Evolutionary conservation across 345 rosid species (phyloP), one percentile per base, ranked within the genome.

Genomic region (Aquilaria malaccensis): DNA sequence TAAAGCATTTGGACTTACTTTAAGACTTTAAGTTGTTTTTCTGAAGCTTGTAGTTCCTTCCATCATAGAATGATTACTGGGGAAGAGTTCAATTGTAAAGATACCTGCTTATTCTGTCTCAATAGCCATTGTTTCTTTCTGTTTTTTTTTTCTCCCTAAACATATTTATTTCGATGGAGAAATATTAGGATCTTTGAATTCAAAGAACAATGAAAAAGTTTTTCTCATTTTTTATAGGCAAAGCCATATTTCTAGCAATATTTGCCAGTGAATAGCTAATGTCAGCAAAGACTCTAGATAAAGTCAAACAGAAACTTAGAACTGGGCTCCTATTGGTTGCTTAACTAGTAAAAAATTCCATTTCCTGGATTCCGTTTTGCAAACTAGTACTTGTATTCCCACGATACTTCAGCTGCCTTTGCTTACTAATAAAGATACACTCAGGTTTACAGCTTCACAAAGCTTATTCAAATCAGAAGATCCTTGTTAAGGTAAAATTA

Each of bases 401-500:
- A 29, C 7, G 2, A 15, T 59, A 43, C 66, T 33, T 14, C 53
- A 51, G 47, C 14, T 60, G 56, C 33, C 71, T 56, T 59, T 13
- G 50, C 65, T 62, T 32, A 60, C 60, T 46, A 50, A 75, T 76
- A 54, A 85, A 46, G 37, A 64, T 56, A 49, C 53, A 32, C 70
- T 76, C 93, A 93, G 98, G 97, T 76, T 74, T 68, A 55, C 72
- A 67, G 74, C 80, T 72, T 71, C 65, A 43, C 14, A 70, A 74
- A 60, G 76, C 72, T 60, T 59, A 58, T 52, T 50, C 71, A 29
- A 55, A 45, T 45, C 78, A 75, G 60, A 83, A 74, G 63, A 47
- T 64, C 41, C 53, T 76, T 69, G 75, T 93, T 65, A 93, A 93
- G 97, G 97, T 92, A 85, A 65, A 52, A 29, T 13, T 30, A 22